Base-by-base conservation (phyloP, 805 yeast species). In the Brettanomyces anomalus region DNA sequence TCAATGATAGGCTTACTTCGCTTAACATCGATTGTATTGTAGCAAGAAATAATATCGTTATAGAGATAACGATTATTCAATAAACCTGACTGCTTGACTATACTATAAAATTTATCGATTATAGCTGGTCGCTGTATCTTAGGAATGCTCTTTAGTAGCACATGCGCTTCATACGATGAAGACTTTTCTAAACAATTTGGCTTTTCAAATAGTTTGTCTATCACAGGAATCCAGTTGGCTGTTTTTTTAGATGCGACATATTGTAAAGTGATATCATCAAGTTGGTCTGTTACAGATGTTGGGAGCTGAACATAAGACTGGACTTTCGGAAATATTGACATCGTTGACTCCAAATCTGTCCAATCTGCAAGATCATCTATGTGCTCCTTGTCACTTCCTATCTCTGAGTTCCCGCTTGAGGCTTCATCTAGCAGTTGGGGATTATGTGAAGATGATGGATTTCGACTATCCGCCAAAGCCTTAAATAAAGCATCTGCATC, bases 151-250 rank as follows among this genome's bases (percentile, higher is more conserved):
- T 56, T 51, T 0, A 76, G 54, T 38, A 76, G 55, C 24, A 50
- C 47, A 17, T 63, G 54, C 1, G 67, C 63, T 18, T 69, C 77
- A 17, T 45, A 42, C 7, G 58, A 44, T 0, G 59, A 40, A 13
- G 71, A 37, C 5, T 51, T 66, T 7, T 35, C 33, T 20, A 72
- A 58, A 0, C 76, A 77, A 3, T 41, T 17, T 1, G 65, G 66
- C 4, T 58, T 54, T 3, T 47, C 46, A 15, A 56, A 42, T 5
- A 55, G 47, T 26, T 68, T 57, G 13, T 64, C 59, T 10, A 76
- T 51, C 11, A 73, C 74, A 36, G 74, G 59, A 2, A 53, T 53
- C 80, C 80, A 76, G 49, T 74, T 65, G 43, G 70, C 72, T 26
- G 60, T 51, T 17, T 64, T 60, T 39, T 61, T 55, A 17, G 65